Evolutionary conservation across 495 filamentous ascomycete species (phyloP).

Genomic region (Penicillium desertorum): DNA sequence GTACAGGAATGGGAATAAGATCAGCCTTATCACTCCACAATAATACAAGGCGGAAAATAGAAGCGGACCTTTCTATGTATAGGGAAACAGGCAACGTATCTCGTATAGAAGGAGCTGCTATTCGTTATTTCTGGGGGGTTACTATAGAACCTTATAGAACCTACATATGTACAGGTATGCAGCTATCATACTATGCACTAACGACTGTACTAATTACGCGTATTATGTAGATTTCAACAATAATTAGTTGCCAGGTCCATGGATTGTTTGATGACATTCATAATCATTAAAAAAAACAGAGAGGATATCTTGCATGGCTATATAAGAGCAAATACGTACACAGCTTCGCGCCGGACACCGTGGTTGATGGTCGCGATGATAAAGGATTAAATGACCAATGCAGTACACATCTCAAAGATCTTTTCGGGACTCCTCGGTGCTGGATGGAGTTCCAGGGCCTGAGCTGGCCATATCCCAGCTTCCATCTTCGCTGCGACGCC

Average conservation of each 20-base stretch:
- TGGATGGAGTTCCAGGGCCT: slow-evolving; percentile 46
- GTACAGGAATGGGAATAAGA: no score
- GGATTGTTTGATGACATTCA: neutral
- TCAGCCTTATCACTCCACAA: no score
- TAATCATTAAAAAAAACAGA: slow-evolving; percentile 15
- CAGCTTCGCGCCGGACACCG: slow-evolving; percentile 23
- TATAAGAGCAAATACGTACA: slow-evolving; percentile 24
- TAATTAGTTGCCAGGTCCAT: neutral
- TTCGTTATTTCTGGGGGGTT: no score
- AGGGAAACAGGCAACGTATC: no score
- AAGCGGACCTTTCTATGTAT: no score
- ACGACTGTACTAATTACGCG: neutral
- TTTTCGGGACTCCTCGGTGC: slow-evolving; percentile 43
- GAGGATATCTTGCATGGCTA: slow-evolving; percentile 29
- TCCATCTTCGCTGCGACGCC: slow-evolving; percentile 61
- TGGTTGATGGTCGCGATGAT: slow-evolving; percentile 12
- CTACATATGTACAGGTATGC: no score
- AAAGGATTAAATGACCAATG: slow-evolving; percentile 13
- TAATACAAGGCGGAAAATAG: no score
- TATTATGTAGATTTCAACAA: neutral
- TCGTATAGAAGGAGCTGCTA: no score
- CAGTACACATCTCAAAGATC: slow-evolving; percentile 32
- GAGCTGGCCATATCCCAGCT: slow-evolving; percentile 50
- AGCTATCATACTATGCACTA: no score
- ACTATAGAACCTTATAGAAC: no score